Conservation (phyloP, 768 basidiomycete genomes). For the Lactarius pseudohatsudake region DNA sequence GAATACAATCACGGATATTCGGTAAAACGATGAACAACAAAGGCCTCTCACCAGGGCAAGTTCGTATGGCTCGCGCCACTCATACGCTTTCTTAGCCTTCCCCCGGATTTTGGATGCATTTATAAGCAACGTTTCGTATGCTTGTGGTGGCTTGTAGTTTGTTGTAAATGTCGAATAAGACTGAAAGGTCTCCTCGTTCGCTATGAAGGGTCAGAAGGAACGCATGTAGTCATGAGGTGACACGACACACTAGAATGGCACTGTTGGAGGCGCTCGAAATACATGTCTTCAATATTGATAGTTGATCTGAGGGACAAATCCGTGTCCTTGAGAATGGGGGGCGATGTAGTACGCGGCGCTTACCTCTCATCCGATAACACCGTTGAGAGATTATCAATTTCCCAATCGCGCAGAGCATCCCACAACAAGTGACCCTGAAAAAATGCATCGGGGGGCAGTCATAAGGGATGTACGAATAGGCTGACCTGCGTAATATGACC, state of each 20-base stretch:
- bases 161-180: slow-evolving; percentile 90
- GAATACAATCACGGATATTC: slow-evolving; percentile 33
- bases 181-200: slow-evolving; percentile 77
- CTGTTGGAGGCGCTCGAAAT: slow-evolving; percentile 67
- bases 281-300: slow-evolving; percentile 54
- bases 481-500: slow-evolving; percentile 65
- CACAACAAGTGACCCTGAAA: slow-evolving; percentile 68
- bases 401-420: slow-evolving; percentile 74
- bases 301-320: slow-evolving; percentile 37
- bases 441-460: slow-evolving; percentile 4
- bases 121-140: slow-evolving; percentile 78
- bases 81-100: slow-evolving; percentile 57
- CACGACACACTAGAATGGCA: slow-evolving; percentile 66
- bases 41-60: slow-evolving; percentile 50
- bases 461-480: slow-evolving; percentile 3
- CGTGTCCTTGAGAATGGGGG: background rate
- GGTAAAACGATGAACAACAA: background rate
- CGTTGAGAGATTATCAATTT: slow-evolving; percentile 58
- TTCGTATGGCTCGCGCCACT: slow-evolving; percentile 65
- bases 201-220: slow-evolving; percentile 40
- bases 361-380: slow-evolving; percentile 50
- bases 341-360: slow-evolving; percentile 10
- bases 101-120: slow-evolving; percentile 72
- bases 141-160: slow-evolving; percentile 62
- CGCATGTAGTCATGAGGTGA: background rate